These are phyloP conservation scores for Telfairia occidentalis DNA, from an alignment of 331 rosid species.

Conservation along the genomic window DNA sequence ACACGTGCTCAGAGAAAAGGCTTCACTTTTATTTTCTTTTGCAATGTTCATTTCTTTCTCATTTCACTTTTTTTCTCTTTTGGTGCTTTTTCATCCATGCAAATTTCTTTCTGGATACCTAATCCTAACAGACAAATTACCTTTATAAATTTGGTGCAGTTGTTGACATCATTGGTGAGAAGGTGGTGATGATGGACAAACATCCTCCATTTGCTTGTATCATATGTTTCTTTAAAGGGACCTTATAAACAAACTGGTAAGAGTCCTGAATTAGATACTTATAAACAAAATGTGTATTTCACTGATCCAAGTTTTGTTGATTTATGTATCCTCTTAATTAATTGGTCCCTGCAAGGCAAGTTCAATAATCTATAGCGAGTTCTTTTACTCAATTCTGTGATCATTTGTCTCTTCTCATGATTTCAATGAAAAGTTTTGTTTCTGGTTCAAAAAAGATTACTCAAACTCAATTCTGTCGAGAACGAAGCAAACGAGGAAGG, in stretches of 20 bases:
- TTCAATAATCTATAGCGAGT: neutral
- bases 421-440: too few species aligned
- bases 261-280: neutral
- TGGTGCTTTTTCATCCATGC: neutral
- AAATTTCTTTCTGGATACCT: neutral
- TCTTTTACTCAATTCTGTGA: too few species aligned
- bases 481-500: neutral
- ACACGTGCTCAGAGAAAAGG: neutral
- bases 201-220: conserved; percentile 1
- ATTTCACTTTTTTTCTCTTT: neutral
- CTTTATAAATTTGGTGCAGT: conserved; percentile 35
- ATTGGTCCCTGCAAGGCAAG: neutral
- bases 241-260: conserved; percentile 10
- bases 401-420: too few species aligned
- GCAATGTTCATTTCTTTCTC: neutral
- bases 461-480: too few species aligned
- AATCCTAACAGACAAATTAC: conserved; percentile 13
- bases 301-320: conserved; percentile 6
- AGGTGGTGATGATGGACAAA: conserved; percentile 49
- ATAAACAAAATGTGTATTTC: neutral
- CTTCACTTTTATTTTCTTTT: neutral
- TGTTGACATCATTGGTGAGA: conserved; percentile 77
- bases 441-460: too few species aligned
- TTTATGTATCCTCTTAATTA: neutral
- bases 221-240: neutral